phyloP scores from a whole-genome alignment of 2,329 filamentous ascomycete genomes.

The Botrytis medusae region DNA sequence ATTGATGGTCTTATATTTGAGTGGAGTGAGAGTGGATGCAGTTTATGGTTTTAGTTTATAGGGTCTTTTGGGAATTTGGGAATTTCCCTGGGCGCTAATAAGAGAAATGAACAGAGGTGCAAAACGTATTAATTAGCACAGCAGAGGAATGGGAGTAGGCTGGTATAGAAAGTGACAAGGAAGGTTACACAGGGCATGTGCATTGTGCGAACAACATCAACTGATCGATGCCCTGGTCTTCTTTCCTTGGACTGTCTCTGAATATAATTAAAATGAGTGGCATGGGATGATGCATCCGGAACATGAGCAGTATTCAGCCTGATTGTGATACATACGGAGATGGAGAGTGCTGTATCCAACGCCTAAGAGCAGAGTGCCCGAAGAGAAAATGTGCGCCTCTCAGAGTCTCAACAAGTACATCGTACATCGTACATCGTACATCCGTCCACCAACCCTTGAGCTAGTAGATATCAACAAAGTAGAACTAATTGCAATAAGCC shows the following conservation, averaged over 20 bases:
- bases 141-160: background rate
- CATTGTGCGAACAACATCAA: background rate
- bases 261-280: background rate
- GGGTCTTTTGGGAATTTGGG: background rate
- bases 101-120: background rate
- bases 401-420: background rate
- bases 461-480: background rate
- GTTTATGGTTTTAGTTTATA: conserved; percentile 2
- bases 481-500: conserved; percentile 1
- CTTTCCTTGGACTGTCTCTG: background rate
- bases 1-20: conserved; percentile 21
- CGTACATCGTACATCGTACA: background rate
- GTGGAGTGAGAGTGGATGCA: conserved; percentile 22
- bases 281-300: background rate
- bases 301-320: background rate
- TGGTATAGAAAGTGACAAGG: background rate
- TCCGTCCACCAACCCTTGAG: background rate
- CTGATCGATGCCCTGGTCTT: background rate
- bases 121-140: background rate
- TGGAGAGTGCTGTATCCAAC: background rate
- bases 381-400: background rate
- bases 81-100: background rate
- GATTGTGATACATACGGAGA: background rate
- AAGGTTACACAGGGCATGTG: conserved; percentile 1
- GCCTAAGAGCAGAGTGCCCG: background rate